These are phyloP conservation scores for Acacia confusa DNA, from an alignment of 306 rosid species.

Conservation along the genomic window DNA sequence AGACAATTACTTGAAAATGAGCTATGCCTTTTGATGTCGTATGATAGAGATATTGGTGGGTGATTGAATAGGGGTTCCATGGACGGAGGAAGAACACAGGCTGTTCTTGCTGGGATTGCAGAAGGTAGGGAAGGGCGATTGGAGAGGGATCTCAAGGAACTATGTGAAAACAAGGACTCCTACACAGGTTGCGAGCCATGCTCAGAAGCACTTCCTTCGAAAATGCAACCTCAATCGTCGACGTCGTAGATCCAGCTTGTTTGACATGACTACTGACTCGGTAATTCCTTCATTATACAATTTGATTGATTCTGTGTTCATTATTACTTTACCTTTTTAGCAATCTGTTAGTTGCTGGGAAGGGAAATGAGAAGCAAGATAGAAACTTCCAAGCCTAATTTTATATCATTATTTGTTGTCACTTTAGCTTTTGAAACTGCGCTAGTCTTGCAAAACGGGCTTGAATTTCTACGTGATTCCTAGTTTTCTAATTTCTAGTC, in stretches of 20 bases:
- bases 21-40: not conserved
- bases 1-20: not conserved
- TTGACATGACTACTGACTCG: constrained; percentile 78
- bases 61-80: constrained; percentile 68
- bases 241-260: constrained; percentile 90
- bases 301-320: not conserved
- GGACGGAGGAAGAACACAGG: constrained; percentile 93
- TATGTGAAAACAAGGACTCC: constrained; percentile 83
- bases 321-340: not conserved
- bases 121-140: constrained; percentile 88
- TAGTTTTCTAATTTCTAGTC: not conserved
- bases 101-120: constrained; percentile 73
- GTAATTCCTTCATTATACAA: constrained; percentile 30
- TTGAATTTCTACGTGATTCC: not conserved
- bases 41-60: not conserved
- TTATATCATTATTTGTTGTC: not conserved
- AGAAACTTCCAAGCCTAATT: not conserved
- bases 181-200: constrained; percentile 91
- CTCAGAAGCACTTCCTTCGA: constrained; percentile 85
- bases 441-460: constrained; percentile 8
- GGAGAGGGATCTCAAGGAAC: constrained; percentile 86
- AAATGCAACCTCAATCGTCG: constrained; percentile 75
- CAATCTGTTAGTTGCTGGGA: constrained; percentile 2
- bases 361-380: not conserved
- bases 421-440: not conserved